These are phyloP conservation scores for Talaromyces thailandensis DNA, from an alignment of 495 filamentous ascomycete genomes.

Conservation along the genomic window DNA sequence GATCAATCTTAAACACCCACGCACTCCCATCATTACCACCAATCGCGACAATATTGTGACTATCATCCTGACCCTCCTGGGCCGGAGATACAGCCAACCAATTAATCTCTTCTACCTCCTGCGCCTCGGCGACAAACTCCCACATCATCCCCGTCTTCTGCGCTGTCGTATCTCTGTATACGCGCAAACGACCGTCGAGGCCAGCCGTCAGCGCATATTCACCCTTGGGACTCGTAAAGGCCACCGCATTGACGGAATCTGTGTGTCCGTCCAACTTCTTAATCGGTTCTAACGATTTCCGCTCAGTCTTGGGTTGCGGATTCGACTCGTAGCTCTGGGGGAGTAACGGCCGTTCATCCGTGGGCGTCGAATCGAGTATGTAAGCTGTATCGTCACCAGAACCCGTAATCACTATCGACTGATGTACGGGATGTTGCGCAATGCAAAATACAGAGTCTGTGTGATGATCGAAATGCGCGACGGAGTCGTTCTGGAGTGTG, in stretches of 20 bases:
- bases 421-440: conserved; percentile 76
- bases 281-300: conserved; percentile 51
- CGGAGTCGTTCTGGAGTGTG: conserved; percentile 76
- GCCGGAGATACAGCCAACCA: conserved; percentile 77
- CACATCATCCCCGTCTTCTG: conserved; percentile 38
- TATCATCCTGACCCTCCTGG: conserved; percentile 40
- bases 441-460: conserved; percentile 87
- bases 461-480: conserved; percentile 84
- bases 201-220: conserved; percentile 80
- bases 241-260: conserved; percentile 78
- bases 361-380: conserved; percentile 63
- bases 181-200: conserved; percentile 66
- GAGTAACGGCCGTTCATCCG: conserved; percentile 52
- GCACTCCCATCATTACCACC: conserved; percentile 89
- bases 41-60: conserved; percentile 77
- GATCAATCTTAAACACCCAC: conserved; percentile 86
- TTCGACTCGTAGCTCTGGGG: conserved; percentile 65
- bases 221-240: conserved; percentile 75
- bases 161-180: conserved; percentile 37
- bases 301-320: conserved; percentile 46
- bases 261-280: conserved; percentile 76
- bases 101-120: conserved; percentile 92
- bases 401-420: conserved; percentile 75
- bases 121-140: conserved; percentile 57
- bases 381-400: conserved; percentile 79